Percentiles rank a stretch among this genome's conserved stretches.
Evolutionary conservation across 2,329 filamentous ascomycete species (phyloP).

Genomic region (Nothophoma quercina): DNA sequence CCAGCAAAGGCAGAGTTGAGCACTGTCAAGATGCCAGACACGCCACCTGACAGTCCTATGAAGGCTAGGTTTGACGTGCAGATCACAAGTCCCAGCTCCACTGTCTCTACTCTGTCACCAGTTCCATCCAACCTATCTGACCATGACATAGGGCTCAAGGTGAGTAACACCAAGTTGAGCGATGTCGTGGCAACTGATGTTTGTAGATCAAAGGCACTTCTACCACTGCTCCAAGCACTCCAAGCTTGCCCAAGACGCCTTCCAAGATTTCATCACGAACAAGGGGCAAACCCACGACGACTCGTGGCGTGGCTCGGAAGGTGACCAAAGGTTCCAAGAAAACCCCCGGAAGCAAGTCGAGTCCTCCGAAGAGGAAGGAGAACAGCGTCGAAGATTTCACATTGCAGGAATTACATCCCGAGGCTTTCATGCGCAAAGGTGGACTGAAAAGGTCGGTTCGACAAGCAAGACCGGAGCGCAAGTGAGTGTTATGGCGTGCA

Average conservation of each 20-base stretch:
- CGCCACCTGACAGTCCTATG: conserved; percentile 8
- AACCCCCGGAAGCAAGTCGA: background rate
- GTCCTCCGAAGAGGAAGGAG: background rate
- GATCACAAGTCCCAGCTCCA: background rate
- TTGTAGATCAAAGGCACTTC: background rate
- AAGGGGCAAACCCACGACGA: background rate
- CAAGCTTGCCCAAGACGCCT: background rate
- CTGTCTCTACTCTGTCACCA: conserved; percentile 3
- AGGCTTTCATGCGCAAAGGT: background rate
- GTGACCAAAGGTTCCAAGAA: background rate
- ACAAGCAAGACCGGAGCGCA: background rate
- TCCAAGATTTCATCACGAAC: background rate
- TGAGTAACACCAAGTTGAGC: background rate
- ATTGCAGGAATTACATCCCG: conserved; percentile 6
- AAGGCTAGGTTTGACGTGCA: background rate
- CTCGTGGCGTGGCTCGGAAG: conserved; percentile 7
- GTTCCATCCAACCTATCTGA: conserved; percentile 3
- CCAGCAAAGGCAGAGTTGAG: background rate
- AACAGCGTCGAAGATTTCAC: conserved; percentile 6
- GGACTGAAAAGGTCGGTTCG: conserved; percentile 7
- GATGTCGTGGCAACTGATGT: background rate
- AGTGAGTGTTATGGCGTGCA: background rate
- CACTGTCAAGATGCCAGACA: conserved; percentile 6
- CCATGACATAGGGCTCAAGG: background rate
- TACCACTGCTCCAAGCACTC: background rate